phyloP scores from a whole-genome alignment of 2,329 filamentous ascomycete species.

The Epichloe bromicola region DNA sequence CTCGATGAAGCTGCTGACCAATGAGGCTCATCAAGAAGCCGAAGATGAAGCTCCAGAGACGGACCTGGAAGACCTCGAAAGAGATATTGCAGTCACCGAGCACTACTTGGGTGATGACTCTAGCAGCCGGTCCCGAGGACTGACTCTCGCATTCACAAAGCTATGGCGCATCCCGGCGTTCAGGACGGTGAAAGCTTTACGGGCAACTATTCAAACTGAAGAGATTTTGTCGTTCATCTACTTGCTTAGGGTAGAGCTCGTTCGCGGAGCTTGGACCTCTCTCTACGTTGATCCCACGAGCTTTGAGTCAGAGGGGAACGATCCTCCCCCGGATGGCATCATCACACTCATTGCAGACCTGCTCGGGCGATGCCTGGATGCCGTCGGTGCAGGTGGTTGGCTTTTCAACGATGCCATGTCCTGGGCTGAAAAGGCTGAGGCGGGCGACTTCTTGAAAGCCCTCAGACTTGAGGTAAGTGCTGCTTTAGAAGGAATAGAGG shows the following conservation, averaged over 20 bases:
- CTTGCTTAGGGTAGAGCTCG: constrained; percentile 58
- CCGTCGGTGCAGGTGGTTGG: constrained; percentile 64
- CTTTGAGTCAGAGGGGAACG: constrained; percentile 27
- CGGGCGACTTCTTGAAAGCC: constrained; percentile 50
- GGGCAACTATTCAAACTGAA: constrained; percentile 48
- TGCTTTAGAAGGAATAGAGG: constrained; percentile 59
- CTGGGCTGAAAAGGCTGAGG: constrained; percentile 36
- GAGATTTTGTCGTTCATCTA: constrained; percentile 62
- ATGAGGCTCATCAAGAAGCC: constrained; percentile 13
- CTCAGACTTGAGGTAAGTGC: constrained; percentile 58
- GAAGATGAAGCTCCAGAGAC: constrained; percentile 27
- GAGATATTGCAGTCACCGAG: constrained; percentile 55
- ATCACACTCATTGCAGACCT: constrained; percentile 60
- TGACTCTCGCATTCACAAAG: constrained; percentile 57
- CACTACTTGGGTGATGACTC: constrained; percentile 54
- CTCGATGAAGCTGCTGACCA: constrained; percentile 19
- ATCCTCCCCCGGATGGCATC: constrained; percentile 50
- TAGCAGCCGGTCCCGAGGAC: constrained; percentile 45
- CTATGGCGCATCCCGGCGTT: constrained; percentile 51
- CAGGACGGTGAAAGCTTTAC: constrained; percentile 49
- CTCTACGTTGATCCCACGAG: constrained; percentile 50
- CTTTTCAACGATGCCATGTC: constrained; percentile 47
- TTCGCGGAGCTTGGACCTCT: constrained; percentile 63
- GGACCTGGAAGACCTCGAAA: constrained; percentile 48
- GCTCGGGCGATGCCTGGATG: constrained; percentile 60